Evolutionary conservation across 306 rosid genomes (phyloP).

Genomic region (Rosa persica): DNA sequence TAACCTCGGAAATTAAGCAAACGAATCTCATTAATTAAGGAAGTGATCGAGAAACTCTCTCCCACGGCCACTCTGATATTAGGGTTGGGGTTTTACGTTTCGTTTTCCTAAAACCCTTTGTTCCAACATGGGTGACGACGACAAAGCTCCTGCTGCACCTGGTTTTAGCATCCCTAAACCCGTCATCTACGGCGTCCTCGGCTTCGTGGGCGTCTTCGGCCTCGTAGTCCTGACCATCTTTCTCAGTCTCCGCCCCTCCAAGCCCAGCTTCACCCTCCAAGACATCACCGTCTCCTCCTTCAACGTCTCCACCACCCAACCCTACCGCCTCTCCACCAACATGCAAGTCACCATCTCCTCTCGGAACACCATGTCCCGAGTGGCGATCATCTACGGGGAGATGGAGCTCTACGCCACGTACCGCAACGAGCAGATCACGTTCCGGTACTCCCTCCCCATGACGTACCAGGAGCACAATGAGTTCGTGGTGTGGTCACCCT

Average conservation of each 20-base stretch:
- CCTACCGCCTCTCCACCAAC: not conserved
- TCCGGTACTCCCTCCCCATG: not conserved
- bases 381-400: not conserved
- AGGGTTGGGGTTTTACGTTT: not conserved
- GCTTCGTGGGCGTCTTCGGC: not conserved
- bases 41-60: not conserved
- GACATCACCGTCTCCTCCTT: constrained; percentile 1
- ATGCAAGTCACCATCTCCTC: constrained; percentile 3
- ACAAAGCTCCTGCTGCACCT: not conserved
- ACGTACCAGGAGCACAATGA: not conserved
- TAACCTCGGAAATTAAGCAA: not conserved
- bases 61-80: not conserved
- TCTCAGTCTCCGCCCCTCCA: not conserved
- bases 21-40: not conserved
- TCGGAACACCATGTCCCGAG: not conserved
- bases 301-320: not conserved
- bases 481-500: not conserved
- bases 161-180: not conserved
- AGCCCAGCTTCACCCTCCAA: not conserved
- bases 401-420: not conserved
- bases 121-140: not conserved
- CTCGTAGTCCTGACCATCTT: not conserved
- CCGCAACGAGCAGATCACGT: not conserved
- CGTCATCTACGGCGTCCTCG: too few species aligned
- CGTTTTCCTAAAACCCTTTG: not conserved